Conservation (phyloP, 306 rosid genomes). For the Cercis canadensis region DNA sequence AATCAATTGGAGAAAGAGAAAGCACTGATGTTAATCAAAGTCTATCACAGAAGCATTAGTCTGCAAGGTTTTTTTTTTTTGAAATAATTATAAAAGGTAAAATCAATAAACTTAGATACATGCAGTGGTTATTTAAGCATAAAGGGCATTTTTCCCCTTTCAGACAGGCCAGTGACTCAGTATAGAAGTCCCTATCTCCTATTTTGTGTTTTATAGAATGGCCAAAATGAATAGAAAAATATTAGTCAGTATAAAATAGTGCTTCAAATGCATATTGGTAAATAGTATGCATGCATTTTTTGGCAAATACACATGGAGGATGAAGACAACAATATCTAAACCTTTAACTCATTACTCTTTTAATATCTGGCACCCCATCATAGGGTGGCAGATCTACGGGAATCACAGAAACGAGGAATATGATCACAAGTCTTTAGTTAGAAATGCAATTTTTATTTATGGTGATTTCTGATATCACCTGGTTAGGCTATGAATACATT, state of each 20-base stretch:
- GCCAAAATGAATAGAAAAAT: not conserved
- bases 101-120: conserved; percentile 4
- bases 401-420: no score
- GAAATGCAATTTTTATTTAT: not conserved
- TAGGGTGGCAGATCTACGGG: not conserved
- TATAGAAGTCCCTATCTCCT: not conserved
- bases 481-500: not conserved
- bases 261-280: not conserved
- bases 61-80: no score
- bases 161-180: not conserved
- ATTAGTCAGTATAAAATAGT: not conserved
- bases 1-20: not conserved
- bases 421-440: not conserved
- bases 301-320: not conserved
- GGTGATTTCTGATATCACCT: not conserved
- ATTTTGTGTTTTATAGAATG: not conserved
- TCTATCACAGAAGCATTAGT: no score
- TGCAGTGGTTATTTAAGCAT: conserved; percentile 6
- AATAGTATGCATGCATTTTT: not conserved
- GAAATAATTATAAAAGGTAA: no score
- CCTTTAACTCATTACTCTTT: not conserved
- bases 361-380: not conserved
- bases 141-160: not conserved
- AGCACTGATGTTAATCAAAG: no score
- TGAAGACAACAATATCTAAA: not conserved